phyloP scores from a whole-genome alignment of 2,329 filamentous ascomycete species.

The Juglanconis oblonga region DNA sequence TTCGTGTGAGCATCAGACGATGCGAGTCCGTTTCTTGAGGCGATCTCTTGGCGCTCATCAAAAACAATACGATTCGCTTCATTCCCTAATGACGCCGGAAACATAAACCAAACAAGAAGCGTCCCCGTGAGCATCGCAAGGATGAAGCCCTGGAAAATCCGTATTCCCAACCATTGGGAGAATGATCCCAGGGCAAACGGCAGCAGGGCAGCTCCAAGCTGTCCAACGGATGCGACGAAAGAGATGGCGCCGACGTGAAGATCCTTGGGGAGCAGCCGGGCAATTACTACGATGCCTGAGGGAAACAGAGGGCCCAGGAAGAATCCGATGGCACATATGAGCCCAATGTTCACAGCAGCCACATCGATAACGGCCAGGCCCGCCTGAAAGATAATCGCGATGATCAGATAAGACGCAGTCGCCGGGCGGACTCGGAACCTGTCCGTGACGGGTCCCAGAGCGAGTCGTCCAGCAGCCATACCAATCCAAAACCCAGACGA shows the following conservation, averaged over 20 bases:
- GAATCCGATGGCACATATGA: slow-evolving; percentile 34
- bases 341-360: slow-evolving; percentile 25
- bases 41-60: slow-evolving; percentile 41
- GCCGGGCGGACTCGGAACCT: slow-evolving; percentile 27
- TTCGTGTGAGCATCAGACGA: too few relatives aligned
- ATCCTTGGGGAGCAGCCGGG: slow-evolving; percentile 33
- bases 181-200: slow-evolving; percentile 42
- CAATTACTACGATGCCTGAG: slow-evolving; percentile 36
- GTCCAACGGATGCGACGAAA: slow-evolving; percentile 41
- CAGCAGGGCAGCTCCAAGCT: slow-evolving; percentile 39
- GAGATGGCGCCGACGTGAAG: slow-evolving; percentile 41
- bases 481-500: slow-evolving; percentile 43
- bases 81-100: background rate
- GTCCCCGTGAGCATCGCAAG: slow-evolving; percentile 21
- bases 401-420: slow-evolving; percentile 25
- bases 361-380: slow-evolving; percentile 20
- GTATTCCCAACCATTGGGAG: slow-evolving; percentile 35
- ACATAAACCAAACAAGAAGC: slow-evolving; percentile 19
- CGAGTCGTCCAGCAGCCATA: slow-evolving; percentile 38
- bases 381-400: slow-evolving; percentile 20
- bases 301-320: slow-evolving; percentile 40
- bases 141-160: slow-evolving; percentile 31
- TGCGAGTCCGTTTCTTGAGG: background rate
- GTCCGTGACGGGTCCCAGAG: slow-evolving; percentile 31
- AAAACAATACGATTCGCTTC: slow-evolving; percentile 38